Base-by-base conservation (phyloP, 2,329 filamentous ascomycete species). In the Trichophyton equinum region DNA sequence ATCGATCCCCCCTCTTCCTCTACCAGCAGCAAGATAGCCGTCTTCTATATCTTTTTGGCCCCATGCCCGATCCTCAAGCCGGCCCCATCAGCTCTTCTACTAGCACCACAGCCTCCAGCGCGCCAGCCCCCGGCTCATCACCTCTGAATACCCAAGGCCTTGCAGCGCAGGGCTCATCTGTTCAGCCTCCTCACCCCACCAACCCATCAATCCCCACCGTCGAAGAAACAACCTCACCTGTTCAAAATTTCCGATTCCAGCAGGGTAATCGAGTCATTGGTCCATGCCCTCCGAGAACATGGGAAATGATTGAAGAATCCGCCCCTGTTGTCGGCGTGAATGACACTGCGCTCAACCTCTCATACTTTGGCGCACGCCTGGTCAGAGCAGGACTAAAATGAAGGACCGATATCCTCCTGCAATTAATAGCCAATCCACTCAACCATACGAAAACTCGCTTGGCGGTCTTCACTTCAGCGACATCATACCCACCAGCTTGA, bases 301-400 rank as follows among this genome's bases (percentile, higher is more conserved):
- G 76, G 76, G 76, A 78, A 62, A 70, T 77, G 61, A 68, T 78
- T 25, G 74, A 75, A 63, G 76, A 77, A 61, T 72, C 76, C 9
- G 75, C 76, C 18, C 76, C 76, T 1, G 70, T 76, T 18, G 65
- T 74, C 22, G 74, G 75, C 25, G 67, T 69, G n/a, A 78, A 78
- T 62, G 76, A 78, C 62, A 77, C 76, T 3, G 74, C 75, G 20
- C 66, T 78, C 36, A 75, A 71, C 59, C 63, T 78, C 49, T 68
- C 72, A 20, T 74, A 72, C 49, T 77, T 78, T 61, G 74, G 75
- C 57, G 71, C 76, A 15, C 67, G 75, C 56, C 71, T 69, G 36
- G 22, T 57, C 4, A 61, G 40, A 9, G 38, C 57, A 25, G 57
- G 49, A 8, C 22, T 33, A 33, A 30, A 47, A 4, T 47, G 20